Base-by-base conservation (phyloP, 2,329 filamentous ascomycete genomes). In the Talaromyces sp. region DNA sequence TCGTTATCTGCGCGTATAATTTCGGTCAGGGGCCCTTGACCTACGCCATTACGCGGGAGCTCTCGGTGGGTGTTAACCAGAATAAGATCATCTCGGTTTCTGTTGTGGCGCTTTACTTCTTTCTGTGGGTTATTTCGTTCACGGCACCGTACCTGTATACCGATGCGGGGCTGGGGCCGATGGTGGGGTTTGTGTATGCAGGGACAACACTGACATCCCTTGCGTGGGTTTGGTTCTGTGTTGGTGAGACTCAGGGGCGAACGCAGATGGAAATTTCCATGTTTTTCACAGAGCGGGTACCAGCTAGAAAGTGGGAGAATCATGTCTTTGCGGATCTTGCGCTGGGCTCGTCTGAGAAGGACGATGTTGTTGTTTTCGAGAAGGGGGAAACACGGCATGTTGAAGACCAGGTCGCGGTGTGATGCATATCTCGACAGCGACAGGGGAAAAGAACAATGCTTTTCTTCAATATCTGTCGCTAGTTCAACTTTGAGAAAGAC, bases 61-160 rank as follows among this genome's bases (percentile, higher is more conserved):
- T 78, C 70, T 73, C 77, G 0, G 75, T 78, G 17, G 77, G 77
- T 3, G 72, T 71, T 9, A 80, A 81, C 62, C 69, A 75, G 44
- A 77, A 77, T 58, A 78, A 78, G 61, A 78, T 77, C 55, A 73
- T 70, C 16, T 69, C 73, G 9, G 68, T 72, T 2, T 70, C 77
- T 0, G 73, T 80, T 0, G 75, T 68, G 2, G 72, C 66, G 2
- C 79, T 79, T 63, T 80, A 58, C 42, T 43, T 68, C 33, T 63
- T 62, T 13, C 49, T 68, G 22, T 72, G 70, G 69, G 60, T 65
- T 16, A 63, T 70, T 35, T 62, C 62, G 8, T 72, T 72, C 49
- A 71, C 68, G 3, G 56, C 59, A 9, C 70, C 69, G 1, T 71
- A 72, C 47, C 55, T 72, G 24, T 72, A 71, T 57, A 70, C 70